phyloP scores from a whole-genome alignment of 148 eudicot genomes.

The Suaeda aralocaspica region DNA sequence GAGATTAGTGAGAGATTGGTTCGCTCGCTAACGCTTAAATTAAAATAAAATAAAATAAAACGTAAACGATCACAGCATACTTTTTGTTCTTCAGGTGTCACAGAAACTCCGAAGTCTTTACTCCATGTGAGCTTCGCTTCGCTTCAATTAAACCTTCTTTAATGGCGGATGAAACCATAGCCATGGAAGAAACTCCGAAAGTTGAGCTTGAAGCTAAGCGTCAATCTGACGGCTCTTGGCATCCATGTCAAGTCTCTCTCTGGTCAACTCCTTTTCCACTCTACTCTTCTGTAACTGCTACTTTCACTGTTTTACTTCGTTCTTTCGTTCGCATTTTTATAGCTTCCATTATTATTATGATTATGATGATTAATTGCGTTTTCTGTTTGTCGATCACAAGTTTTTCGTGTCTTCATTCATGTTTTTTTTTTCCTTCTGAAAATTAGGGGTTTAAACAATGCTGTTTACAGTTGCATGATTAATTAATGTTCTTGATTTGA shows the following conservation, averaged over 20 bases:
- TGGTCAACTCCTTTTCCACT: conserved; percentile 27
- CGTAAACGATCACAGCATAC: too few relatives aligned
- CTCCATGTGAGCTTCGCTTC: neutral
- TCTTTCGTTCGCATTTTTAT: neutral
- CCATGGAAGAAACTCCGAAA: neutral
- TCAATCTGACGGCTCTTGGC: conserved; percentile 50
- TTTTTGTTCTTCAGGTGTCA: too few relatives aligned
- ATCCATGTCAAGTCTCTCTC: conserved; percentile 55
- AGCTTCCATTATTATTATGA: neutral
- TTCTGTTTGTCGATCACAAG: neutral
- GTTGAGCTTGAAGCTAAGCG: conserved; percentile 48
- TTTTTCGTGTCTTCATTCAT: neutral
- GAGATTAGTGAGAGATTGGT: too few relatives aligned
- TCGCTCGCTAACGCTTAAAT: too few relatives aligned
- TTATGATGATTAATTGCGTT: neutral
- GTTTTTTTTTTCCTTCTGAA: too few relatives aligned
- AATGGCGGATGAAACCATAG: conserved; percentile 23
- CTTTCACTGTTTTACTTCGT: neutral
- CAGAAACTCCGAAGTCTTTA: too few relatives aligned
- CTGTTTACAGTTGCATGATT: neutral
- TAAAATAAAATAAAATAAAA: too few relatives aligned
- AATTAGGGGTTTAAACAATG: neutral
- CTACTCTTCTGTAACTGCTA: neutral
- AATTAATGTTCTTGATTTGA: neutral
- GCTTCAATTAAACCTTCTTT: neutral